These are phyloP conservation scores for Carpinus fangiana DNA, from an alignment of 306 rosid species.

Conservation along the genomic window DNA sequence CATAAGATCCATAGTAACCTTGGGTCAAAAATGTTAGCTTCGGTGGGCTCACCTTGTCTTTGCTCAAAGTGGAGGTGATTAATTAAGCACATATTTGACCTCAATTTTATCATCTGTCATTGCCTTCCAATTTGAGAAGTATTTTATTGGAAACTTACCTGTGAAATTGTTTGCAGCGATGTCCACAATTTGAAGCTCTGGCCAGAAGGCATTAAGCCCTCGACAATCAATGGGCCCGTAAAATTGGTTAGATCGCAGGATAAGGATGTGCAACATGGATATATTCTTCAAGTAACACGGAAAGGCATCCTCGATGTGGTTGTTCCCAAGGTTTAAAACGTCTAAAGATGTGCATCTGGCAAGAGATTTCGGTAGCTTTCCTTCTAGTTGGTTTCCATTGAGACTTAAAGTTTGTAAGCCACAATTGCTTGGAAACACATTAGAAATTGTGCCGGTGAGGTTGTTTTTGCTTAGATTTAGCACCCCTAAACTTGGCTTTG, in stretches of 20 bases:
- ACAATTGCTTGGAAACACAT: slow-evolving; percentile 24
- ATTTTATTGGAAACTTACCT: slow-evolving; percentile 29
- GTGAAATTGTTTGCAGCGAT: slow-evolving; percentile 44
- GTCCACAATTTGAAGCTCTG: slow-evolving; percentile 48
- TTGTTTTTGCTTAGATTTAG: too few relatives aligned
- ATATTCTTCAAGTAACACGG: slow-evolving; percentile 22
- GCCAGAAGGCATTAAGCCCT: slow-evolving; percentile 24
- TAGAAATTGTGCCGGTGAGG: neutral
- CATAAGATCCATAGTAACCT: too few relatives aligned
- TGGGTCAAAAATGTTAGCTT: too few relatives aligned
- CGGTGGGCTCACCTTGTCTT: too few relatives aligned
- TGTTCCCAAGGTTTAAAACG: slow-evolving; percentile 44
- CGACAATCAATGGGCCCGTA: slow-evolving; percentile 22
- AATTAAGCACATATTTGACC: neutral
- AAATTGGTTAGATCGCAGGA: slow-evolving; percentile 36
- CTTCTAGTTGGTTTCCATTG: slow-evolving; percentile 26
- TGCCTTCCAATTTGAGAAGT: slow-evolving; percentile 43
- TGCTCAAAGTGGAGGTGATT: too few relatives aligned
- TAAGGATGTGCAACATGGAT: slow-evolving; percentile 29
- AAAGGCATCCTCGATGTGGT: neutral
- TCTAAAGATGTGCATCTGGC: neutral
- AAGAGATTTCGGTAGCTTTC: slow-evolving; percentile 16
- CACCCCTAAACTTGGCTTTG: too few relatives aligned
- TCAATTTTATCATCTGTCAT: slow-evolving; percentile 33
- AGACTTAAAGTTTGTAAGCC: slow-evolving; percentile 30